These are phyloP conservation scores for Wickerhamomyces hampshirensis DNA, from an alignment of 805 yeast species.

Conservation along the genomic window DNA sequence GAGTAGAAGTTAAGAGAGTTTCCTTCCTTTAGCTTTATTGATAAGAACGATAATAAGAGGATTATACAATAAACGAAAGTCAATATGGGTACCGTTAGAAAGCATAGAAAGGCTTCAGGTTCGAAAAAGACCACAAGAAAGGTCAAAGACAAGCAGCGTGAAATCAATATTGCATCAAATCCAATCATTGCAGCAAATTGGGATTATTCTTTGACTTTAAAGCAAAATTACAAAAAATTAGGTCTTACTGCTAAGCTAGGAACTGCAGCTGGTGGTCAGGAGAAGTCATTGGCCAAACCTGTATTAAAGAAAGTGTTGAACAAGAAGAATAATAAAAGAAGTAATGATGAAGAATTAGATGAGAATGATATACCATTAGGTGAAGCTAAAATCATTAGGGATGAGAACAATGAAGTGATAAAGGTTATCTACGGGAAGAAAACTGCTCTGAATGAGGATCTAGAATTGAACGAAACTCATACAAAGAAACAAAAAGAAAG, in stretches of 20 bases:
- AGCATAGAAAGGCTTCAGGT: constrained; percentile 76
- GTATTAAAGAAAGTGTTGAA: constrained; percentile 29
- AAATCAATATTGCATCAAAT: constrained; percentile 61
- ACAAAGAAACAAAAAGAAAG: constrained; percentile 24
- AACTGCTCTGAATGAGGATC: constrained; percentile 32
- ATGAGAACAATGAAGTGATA: constrained; percentile 60
- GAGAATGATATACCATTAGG: constrained; percentile 65
- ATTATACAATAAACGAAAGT: too few species aligned
- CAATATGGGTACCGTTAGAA: constrained; percentile 80
- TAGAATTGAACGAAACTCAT: constrained; percentile 28
- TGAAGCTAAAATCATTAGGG: constrained; percentile 71
- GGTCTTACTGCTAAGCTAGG: constrained; percentile 72
- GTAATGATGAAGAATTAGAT: constrained; percentile 28
- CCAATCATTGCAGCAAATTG: constrained; percentile 86
- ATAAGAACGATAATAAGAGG: too few species aligned
- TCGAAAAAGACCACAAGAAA: constrained; percentile 66
- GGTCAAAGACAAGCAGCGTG: constrained; percentile 63
- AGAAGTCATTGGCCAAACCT: constrained; percentile 42
- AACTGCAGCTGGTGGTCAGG: constrained; percentile 75
- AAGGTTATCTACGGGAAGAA: constrained; percentile 69
- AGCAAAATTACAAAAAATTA: constrained; percentile 79
- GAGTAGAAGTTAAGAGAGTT: too few species aligned
- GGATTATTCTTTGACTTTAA: constrained; percentile 77
- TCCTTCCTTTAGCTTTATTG: background rate
- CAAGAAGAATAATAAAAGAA: constrained; percentile 13